A percentile compares a stretch with the other conserved stretches of the same genome.
These are phyloP conservation scores for Pulveroboletus sp. DNA, from an alignment of 768 basidiomycete species.

Conservation along the genomic window DNA sequence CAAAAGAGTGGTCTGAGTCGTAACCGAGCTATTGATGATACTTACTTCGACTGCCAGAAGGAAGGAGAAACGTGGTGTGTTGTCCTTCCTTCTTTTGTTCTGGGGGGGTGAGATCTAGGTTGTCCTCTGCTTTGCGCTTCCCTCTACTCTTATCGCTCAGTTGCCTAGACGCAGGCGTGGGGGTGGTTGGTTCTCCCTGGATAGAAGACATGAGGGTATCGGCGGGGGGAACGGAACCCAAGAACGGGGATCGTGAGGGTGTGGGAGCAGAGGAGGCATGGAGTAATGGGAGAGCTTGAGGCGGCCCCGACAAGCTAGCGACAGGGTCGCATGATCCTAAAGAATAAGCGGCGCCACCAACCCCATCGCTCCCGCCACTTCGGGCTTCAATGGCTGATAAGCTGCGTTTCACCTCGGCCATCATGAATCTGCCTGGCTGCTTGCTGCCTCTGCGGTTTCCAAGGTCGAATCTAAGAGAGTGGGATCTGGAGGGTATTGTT, in stretches of 20 bases:
- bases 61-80: constrained; percentile 59
- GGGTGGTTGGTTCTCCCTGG: constrained; percentile 29
- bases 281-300: constrained; percentile 3
- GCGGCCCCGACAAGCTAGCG: constrained; percentile 4
- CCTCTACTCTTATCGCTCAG: constrained; percentile 41
- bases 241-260: constrained; percentile 15
- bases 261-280: constrained; percentile 17
- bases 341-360: constrained; percentile 14
- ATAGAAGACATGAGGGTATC: constrained; percentile 11
- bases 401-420: constrained; percentile 25
- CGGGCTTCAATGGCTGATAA: constrained; percentile 22
- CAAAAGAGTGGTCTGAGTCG: constrained; percentile 19
- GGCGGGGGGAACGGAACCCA: constrained; percentile 8
- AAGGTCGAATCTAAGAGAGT: constrained; percentile 21
- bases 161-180: constrained; percentile 29
- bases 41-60: constrained; percentile 54
- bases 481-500: constrained; percentile 8
- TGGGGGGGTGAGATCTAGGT: constrained; percentile 64
- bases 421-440: constrained; percentile 4
- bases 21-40: constrained; percentile 11
- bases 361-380: constrained; percentile 8
- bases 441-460: constrained; percentile 13
- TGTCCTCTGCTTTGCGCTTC: constrained; percentile 72
- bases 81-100: constrained; percentile 49
- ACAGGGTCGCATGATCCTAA: constrained; percentile 17